Percentiles rank a stretch among this genome's conserved stretches.
Evolutionary conservation across 441 rosid genomes (phyloP).

Genomic region (Rhodomyrtus psidioides): DNA sequence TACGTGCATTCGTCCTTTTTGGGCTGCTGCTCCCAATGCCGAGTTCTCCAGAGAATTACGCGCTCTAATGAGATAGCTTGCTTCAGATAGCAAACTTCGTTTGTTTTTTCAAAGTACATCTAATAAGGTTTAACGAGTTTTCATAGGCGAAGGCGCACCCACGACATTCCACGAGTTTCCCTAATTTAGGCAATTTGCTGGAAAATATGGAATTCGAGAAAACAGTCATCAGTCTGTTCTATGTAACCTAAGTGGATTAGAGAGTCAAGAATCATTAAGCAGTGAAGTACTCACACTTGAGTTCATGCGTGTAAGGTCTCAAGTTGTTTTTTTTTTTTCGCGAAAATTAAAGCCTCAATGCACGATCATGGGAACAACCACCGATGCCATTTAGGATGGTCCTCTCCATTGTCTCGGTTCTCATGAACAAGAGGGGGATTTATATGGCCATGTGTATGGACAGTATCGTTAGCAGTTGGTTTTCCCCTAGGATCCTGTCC

Average conservation of each 20-base stretch:
- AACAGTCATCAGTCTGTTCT: not conserved
- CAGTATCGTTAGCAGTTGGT: not conserved
- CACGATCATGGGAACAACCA: not conserved
- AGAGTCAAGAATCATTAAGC: not conserved
- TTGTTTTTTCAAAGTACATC: not conserved
- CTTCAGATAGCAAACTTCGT: not conserved
- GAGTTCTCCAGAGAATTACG: not conserved
- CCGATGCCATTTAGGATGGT: not conserved
- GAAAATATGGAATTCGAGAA: not conserved
- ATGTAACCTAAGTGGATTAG: not conserved
- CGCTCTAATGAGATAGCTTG: not conserved
- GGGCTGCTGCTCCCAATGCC: not conserved
- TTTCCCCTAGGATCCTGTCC: not conserved
- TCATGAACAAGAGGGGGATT: not conserved
- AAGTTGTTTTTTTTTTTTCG: not conserved
- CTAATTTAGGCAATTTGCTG: not conserved
- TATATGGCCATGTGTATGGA: not conserved
- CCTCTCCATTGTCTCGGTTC: not conserved
- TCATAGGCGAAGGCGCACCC: not conserved
- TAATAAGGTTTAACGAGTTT: not conserved
- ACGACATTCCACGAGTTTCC: not conserved
- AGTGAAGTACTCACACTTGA: not conserved
- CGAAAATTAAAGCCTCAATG: not conserved
- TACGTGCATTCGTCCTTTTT: not conserved
- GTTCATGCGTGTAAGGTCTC: not conserved